These are phyloP conservation scores for Penicillium janthinellum DNA, from an alignment of 2,329 filamentous ascomycete species.

Conservation along the genomic window DNA sequence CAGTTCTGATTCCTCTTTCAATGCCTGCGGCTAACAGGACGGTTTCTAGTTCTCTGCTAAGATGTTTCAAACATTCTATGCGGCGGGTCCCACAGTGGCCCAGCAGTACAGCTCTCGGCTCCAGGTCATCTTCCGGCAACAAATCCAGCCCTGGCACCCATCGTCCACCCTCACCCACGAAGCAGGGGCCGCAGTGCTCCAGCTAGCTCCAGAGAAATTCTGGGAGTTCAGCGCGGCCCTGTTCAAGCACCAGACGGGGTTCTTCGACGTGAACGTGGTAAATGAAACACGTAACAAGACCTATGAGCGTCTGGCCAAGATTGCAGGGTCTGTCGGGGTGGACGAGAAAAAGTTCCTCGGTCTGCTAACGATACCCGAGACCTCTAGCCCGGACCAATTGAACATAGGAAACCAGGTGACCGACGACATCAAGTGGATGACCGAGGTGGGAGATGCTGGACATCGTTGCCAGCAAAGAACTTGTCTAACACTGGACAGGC, in stretches of 20 bases:
- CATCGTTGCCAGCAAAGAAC: background rate
- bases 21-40: slow-evolving; percentile 5
- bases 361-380: slow-evolving; percentile 69
- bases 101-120: slow-evolving; percentile 63
- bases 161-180: slow-evolving; percentile 73
- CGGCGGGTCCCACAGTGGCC: slow-evolving; percentile 65
- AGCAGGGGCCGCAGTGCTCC: slow-evolving; percentile 78
- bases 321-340: slow-evolving; percentile 69
- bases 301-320: slow-evolving; percentile 73
- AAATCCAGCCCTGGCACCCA: slow-evolving; percentile 94
- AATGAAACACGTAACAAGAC: slow-evolving; percentile 83
- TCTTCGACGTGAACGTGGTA: slow-evolving; percentile 83
- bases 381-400: slow-evolving; percentile 67
- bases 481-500: slow-evolving; percentile 39
- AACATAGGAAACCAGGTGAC: slow-evolving; percentile 84
- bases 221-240: slow-evolving; percentile 75
- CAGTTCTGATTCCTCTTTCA: background rate
- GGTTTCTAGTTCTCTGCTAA: slow-evolving; percentile 60
- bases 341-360: slow-evolving; percentile 70
- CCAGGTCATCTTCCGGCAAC: slow-evolving; percentile 82
- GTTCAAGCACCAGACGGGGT: slow-evolving; percentile 70
- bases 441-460: slow-evolving; percentile 60
- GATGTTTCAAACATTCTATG: slow-evolving; percentile 76
- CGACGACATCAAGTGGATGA: slow-evolving; percentile 78
- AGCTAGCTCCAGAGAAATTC: slow-evolving; percentile 70